Base-by-base conservation (phyloP, 2,329 filamentous ascomycete species). In the Pseudogymnoascus sp. region DNA sequence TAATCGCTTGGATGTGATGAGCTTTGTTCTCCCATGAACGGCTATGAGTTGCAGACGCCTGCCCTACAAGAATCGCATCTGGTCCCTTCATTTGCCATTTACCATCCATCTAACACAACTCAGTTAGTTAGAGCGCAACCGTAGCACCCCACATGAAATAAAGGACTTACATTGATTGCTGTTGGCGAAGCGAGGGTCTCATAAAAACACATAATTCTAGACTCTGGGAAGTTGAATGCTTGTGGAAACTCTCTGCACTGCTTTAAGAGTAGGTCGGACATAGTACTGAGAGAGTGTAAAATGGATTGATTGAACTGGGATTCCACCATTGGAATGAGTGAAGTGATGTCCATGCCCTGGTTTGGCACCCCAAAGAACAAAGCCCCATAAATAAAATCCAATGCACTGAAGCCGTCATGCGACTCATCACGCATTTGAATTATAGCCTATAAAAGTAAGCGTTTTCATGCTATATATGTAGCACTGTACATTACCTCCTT, bases 131-230 rank as follows among this genome's bases (percentile, higher is more conserved):
- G 43, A 14, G 22, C 11, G 14, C 11, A 14, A 16, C 12, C 22
- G 18, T 11, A 2, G n/a, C 18, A 38, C n/a, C n/a, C n/a, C n/a
- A n/a, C n/a, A n/a, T n/a, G n/a, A n/a, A 38, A 18, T 38, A 38
- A 38, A 18, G 37, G n/a, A 18, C 18, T 38, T 18, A 38, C 37
- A 6, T 18, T 38, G n/a, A 38, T 38, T 63, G 68, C 68, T 11
- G 68, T 70, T 9, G 64, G 68, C 12, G 69, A 70, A 35, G 61
- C 20, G 9, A 62, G 22, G 2, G 69, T 70, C 61, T 70, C 68
- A 57, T 68, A 69, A 59, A 69, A 70, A 60, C 65, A 70, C 25
- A 65, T 33, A 14, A 69, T 38, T 60, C 69, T 64, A 12, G 61
- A 63, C 1, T 63, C 36, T 54, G 39, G 59, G 33, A 60, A 11